phyloP scores from a whole-genome alignment of 108 stramenopile species.

The Fistulifera pelliculosa region DNA sequence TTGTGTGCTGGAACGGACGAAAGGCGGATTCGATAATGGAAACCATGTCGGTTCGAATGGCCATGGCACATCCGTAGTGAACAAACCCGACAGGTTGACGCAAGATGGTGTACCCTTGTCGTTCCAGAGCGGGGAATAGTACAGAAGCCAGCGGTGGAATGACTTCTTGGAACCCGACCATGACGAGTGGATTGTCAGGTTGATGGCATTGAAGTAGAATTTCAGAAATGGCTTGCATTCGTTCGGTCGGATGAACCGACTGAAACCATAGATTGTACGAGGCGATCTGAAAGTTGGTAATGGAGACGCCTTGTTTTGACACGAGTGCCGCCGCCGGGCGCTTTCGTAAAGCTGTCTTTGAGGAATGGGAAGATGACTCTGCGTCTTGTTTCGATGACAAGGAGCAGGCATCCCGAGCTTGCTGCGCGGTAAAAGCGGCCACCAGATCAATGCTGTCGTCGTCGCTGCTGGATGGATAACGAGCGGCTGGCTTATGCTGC shows the following conservation, averaged over 20 bases:
- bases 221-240: slow-evolving; percentile 41
- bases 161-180: slow-evolving; percentile 59
- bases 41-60: slow-evolving; percentile 11
- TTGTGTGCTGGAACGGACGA: slow-evolving; percentile 22
- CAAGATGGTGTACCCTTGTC: slow-evolving; percentile 25
- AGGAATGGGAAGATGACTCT: neutral
- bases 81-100: slow-evolving; percentile 15
- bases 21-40: slow-evolving; percentile 20
- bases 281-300: slow-evolving; percentile 17
- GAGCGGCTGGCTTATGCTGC: too few relatives aligned
- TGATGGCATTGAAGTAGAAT: neutral
- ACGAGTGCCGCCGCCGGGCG: neutral
- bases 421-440: neutral
- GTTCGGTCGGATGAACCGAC: slow-evolving; percentile 11
- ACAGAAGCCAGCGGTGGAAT: slow-evolving; percentile 10
- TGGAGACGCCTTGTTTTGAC: neutral
- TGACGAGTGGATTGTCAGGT: slow-evolving; percentile 14
- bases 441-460: neutral
- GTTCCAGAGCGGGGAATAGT: slow-evolving; percentile 27
- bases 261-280: slow-evolving; percentile 56
- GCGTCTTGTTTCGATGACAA: neutral
- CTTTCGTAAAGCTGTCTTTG: too few relatives aligned
- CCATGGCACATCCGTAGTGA: slow-evolving; percentile 36
- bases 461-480: neutral
- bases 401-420: neutral